phyloP scores from a whole-genome alignment of 805 yeast species.

The Jamesozyma lodderae region DNA sequence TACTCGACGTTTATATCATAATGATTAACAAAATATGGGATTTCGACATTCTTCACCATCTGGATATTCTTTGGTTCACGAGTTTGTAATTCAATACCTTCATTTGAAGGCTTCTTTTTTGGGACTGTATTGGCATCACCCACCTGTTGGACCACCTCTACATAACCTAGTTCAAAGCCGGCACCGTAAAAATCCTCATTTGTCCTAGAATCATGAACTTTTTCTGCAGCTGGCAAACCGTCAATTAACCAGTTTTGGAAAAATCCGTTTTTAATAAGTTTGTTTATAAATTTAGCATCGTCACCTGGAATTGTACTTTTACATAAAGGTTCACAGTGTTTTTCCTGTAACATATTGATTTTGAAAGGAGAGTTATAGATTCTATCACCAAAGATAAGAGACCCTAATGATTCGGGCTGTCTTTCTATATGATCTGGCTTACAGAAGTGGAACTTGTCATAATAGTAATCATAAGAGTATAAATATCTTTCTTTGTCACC shows the following conservation, averaged over 20 bases:
- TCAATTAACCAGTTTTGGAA: conserved; percentile 89
- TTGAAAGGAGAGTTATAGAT: conserved; percentile 88
- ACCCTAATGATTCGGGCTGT: conserved; percentile 85
- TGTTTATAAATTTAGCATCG: conserved; percentile 68
- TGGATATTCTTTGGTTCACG: conserved; percentile 14
- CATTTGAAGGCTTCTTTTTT: conserved; percentile 4
- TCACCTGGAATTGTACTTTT: conserved; percentile 44
- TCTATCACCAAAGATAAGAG: conserved; percentile 91
- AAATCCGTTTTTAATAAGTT: conserved; percentile 74
- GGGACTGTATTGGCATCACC: conserved; percentile 2
- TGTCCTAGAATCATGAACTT: conserved; percentile 48
- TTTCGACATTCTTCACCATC: conserved; percentile 22
- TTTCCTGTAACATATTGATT: conserved; percentile 65
- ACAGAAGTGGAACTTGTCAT: conserved; percentile 77
- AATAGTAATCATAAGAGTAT: conserved; percentile 77
- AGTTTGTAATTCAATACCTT: conserved; percentile 11
- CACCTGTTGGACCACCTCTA: conserved; percentile 38
- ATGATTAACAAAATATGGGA: conserved; percentile 69
- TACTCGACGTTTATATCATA: conserved; percentile 72
- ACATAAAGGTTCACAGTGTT: conserved; percentile 64
- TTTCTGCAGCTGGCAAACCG: conserved; percentile 85
- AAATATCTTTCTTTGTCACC: conserved; percentile 43
- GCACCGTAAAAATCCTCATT: conserved; percentile 58
- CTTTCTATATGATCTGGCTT: conserved; percentile 45
- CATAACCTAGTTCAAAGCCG: conserved; percentile 72